Evolutionary conservation across 1,284 basidiomycete genomes (phyloP).

Genomic region (Leccinum insolens): DNA sequence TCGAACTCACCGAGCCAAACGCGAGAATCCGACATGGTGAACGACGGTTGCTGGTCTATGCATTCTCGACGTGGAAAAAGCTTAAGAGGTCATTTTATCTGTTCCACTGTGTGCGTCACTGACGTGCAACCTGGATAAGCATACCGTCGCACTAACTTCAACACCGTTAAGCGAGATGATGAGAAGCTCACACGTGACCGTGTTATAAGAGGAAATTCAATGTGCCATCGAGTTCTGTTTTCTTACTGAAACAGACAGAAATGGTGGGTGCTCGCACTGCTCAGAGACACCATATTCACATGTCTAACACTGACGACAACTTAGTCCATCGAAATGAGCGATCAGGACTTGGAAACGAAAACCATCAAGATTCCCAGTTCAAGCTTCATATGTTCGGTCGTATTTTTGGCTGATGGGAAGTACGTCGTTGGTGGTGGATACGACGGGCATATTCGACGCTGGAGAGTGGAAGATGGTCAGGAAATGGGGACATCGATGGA

Average conservation of each 20-base stretch:
- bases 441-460: slow-evolving; percentile 4
- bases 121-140: too few species aligned
- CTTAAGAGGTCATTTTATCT: slow-evolving; percentile 15
- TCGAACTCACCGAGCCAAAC: slow-evolving; percentile 29
- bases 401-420: neutral
- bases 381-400: neutral
- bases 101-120: neutral
- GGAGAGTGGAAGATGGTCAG: slow-evolving; percentile 5
- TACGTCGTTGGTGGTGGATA: slow-evolving; percentile 1
- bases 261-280: neutral
- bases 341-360: neutral
- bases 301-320: neutral
- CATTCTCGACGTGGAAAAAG: neutral
- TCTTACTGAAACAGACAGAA: too few species aligned
- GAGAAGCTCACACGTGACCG: too few species aligned
- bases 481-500: slow-evolving; percentile 5
- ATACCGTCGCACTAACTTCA: too few species aligned
- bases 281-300: neutral
- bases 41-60: neutral
- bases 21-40: slow-evolving; percentile 23
- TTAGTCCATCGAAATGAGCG: neutral
- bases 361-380: neutral
- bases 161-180: too few species aligned
- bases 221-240: too few species aligned
- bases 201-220: too few species aligned